A percentile compares a stretch with the other conserved stretches of the same genome.
These are phyloP conservation scores for Jatropha curcas DNA, from an alignment of 345 rosid genomes.

Conservation along the genomic window DNA sequence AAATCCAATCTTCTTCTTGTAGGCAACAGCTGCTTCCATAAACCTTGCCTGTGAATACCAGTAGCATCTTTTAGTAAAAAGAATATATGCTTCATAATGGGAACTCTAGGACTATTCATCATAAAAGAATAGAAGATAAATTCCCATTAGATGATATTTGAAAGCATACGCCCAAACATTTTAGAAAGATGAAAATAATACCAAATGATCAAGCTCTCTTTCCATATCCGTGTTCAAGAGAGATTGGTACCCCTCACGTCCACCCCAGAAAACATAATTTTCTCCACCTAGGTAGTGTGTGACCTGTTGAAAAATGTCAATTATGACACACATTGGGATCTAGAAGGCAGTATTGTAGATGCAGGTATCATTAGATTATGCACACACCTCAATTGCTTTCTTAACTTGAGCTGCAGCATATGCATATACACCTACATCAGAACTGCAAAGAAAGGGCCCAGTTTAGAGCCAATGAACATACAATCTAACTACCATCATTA, in stretches of 20 bases:
- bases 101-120: not conserved
- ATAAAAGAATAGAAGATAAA: not conserved
- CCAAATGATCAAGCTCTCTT: constrained; percentile 89
- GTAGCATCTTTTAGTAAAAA: not conserved
- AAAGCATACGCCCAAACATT: not conserved
- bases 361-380: not conserved
- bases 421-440: constrained; percentile 85
- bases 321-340: not conserved
- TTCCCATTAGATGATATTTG: not conserved
- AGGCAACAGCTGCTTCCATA: constrained; percentile 77
- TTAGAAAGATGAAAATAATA: constrained; percentile 16
- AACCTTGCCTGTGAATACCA: constrained; percentile 59
- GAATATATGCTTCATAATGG: not conserved
- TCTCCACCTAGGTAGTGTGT: constrained; percentile 97
- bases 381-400: constrained; percentile 85
- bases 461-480: constrained; percentile 1
- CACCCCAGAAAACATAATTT: constrained; percentile 98
- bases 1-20: constrained; percentile 97
- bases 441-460: constrained; percentile 37
- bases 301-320: constrained; percentile 40
- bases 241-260: constrained; percentile 96
- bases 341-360: not conserved
- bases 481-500: not conserved
- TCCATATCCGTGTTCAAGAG: constrained; percentile 96
- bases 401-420: constrained; percentile 98